These are phyloP conservation scores for Meredithiella fracta DNA, from an alignment of 2,329 filamentous ascomycete genomes.

Conservation along the genomic window DNA sequence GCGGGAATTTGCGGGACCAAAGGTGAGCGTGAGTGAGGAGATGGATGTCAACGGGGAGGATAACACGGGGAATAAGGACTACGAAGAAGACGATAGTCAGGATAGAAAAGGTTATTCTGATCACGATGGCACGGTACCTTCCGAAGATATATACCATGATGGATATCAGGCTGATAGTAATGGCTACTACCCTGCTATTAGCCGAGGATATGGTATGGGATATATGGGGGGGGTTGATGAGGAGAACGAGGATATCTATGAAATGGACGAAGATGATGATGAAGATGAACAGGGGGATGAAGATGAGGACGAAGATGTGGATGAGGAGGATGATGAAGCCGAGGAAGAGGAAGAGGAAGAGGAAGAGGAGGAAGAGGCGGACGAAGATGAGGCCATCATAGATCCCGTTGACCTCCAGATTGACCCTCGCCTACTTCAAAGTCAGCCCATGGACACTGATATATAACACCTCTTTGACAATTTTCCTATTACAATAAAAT, in stretches of 20 bases:
- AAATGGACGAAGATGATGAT: constrained; percentile 16
- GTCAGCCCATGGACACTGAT: background rate
- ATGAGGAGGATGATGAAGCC: constrained; percentile 17
- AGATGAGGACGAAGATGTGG: constrained; percentile 17
- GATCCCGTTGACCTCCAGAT: background rate
- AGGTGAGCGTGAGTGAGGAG: background rate
- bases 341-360: constrained; percentile 16
- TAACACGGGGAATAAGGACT: constrained; percentile 6
- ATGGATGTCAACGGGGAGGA: constrained; percentile 10
- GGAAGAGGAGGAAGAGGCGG: constrained; percentile 18
- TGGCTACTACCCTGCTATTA: no score
- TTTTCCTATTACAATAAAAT: no score
- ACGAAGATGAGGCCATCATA: constrained; percentile 12
- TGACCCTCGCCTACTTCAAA: constrained; percentile 9
- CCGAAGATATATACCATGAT: no score
- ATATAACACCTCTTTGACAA: background rate
- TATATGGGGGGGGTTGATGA: constrained; percentile 3
- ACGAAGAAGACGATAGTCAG: constrained; percentile 16
- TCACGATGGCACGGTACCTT: no score
- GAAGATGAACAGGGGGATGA: constrained; percentile 19
- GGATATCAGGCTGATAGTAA: no score
- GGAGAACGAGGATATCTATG: constrained; percentile 7
- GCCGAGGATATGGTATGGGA: no score
- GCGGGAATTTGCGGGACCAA: constrained; percentile 16
- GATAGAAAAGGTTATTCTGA: constrained; percentile 2